A percentile compares a stretch with the other conserved stretches of the same genome.
Evolutionary conservation across 495 filamentous ascomycete genomes (phyloP).

Genomic region (Talaromyces trachyspermus): DNA sequence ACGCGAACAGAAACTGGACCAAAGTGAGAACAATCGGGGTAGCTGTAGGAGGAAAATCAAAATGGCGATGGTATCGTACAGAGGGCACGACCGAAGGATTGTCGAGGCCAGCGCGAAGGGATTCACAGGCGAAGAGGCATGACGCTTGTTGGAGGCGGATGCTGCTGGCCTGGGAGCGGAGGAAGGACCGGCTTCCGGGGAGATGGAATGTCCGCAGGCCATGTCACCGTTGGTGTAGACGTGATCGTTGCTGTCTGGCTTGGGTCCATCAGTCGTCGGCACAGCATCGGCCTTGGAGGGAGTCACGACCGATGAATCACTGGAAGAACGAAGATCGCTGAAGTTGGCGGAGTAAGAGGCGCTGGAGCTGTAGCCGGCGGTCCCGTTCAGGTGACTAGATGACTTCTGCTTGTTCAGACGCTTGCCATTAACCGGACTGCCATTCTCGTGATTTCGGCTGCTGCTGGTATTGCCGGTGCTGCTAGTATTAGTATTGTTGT

Average conservation of each 20-base stretch:
- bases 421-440: slow-evolving; percentile 76
- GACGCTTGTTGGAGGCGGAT: slow-evolving; percentile 53
- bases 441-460: slow-evolving; percentile 71
- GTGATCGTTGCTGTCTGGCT: slow-evolving; percentile 30
- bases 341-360: slow-evolving; percentile 34
- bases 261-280: slow-evolving; percentile 23
- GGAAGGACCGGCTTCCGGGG: slow-evolving; percentile 32
- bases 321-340: slow-evolving; percentile 39
- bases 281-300: slow-evolving; percentile 22
- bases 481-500: slow-evolving; percentile 38
- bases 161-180: slow-evolving; percentile 24
- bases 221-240: slow-evolving; percentile 36
- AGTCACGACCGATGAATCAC: slow-evolving; percentile 37
- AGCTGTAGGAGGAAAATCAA: slow-evolving; percentile 95
- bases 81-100: slow-evolving; percentile 82
- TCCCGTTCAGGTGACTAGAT: slow-evolving; percentile 52
- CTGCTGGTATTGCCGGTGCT: slow-evolving; percentile 29
- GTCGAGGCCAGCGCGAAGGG: slow-evolving; percentile 70
- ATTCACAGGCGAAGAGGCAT: slow-evolving; percentile 51
- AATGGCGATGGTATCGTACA: slow-evolving; percentile 95
- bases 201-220: slow-evolving; percentile 29
- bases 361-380: slow-evolving; percentile 42
- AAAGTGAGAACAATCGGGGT: slow-evolving; percentile 86
- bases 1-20: slow-evolving; percentile 89
- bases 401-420: slow-evolving; percentile 64